These are phyloP conservation scores for Austropuccinia psidii DNA, from an alignment of 1,284 basidiomycete species.

Conservation along the genomic window DNA sequence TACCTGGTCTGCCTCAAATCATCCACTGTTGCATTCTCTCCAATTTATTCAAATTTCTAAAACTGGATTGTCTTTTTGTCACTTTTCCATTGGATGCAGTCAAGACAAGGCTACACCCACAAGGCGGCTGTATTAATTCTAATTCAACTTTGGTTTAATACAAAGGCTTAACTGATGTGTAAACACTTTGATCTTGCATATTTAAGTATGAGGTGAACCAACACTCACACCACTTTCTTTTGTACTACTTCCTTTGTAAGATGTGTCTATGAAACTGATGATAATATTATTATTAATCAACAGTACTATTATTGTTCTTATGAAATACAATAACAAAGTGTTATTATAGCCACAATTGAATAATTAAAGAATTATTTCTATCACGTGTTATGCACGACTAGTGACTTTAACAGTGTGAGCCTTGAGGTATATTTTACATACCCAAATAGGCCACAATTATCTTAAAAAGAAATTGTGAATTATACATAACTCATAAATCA, in stretches of 20 bases:
- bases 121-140: constrained; percentile 48
- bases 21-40: background rate
- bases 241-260: background rate
- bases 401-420: too few species aligned
- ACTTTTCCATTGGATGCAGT: constrained; percentile 96
- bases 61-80: constrained; percentile 52
- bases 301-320: too few species aligned
- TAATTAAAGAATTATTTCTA: too few species aligned
- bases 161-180: constrained; percentile 40
- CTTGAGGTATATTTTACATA: too few species aligned
- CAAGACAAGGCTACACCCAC: constrained; percentile 94
- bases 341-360: too few species aligned
- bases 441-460: too few species aligned
- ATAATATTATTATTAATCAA: too few species aligned
- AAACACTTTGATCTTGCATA: constrained; percentile 39
- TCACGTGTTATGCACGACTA: too few species aligned
- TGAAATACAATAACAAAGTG: too few species aligned
- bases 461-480: too few species aligned
- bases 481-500: too few species aligned
- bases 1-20: constrained; percentile 10
- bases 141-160: constrained; percentile 2
- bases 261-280: too few species aligned
- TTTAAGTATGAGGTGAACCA: background rate
- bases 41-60: background rate
- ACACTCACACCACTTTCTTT: background rate